These are phyloP conservation scores for Sporothrix humicola DNA, from an alignment of 2,329 filamentous ascomycete genomes.

Conservation along the genomic window DNA sequence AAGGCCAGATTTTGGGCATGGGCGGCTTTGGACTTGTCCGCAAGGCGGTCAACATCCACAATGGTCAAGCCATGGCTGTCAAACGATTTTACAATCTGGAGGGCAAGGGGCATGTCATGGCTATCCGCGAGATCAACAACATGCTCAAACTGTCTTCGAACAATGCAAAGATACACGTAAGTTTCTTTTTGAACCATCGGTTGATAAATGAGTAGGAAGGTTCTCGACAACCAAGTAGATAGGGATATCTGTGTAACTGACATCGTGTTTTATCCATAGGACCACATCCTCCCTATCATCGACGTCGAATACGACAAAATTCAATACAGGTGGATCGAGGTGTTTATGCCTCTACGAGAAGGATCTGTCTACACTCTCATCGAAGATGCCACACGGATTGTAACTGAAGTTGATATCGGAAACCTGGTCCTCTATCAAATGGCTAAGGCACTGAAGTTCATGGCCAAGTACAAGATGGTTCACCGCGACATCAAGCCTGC, in stretches of 20 bases:
- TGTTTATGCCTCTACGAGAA: constrained; percentile 38
- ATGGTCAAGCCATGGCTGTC: constrained; percentile 42
- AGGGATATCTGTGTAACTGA: neutral
- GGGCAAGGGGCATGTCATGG: constrained; percentile 40
- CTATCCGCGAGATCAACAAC: constrained; percentile 41
- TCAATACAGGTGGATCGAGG: constrained; percentile 34
- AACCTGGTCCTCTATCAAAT: constrained; percentile 37
- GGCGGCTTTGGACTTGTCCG: constrained; percentile 42
- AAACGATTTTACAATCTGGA: constrained; percentile 42
- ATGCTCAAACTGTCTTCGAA: constrained; percentile 37
- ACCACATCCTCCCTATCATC: constrained; percentile 38
- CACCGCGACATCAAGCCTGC: constrained; percentile 98
- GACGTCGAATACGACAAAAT: constrained; percentile 31
- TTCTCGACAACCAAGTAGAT: no score
- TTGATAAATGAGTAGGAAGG: no score
- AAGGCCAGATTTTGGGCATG: constrained; percentile 38
- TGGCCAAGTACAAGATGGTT: constrained; percentile 69
- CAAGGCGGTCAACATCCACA: constrained; percentile 39
- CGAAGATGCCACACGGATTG: neutral
- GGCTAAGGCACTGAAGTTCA: constrained; percentile 39
- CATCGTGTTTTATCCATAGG: constrained; percentile 13
- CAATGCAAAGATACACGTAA: constrained; percentile 31
- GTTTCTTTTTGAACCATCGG: neutral
- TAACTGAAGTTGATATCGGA: constrained; percentile 21
- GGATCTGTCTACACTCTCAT: constrained; percentile 33